These are phyloP conservation scores for Magnaporthiopsis incrustans DNA, from an alignment of 2,329 filamentous ascomycete genomes.

Conservation along the genomic window DNA sequence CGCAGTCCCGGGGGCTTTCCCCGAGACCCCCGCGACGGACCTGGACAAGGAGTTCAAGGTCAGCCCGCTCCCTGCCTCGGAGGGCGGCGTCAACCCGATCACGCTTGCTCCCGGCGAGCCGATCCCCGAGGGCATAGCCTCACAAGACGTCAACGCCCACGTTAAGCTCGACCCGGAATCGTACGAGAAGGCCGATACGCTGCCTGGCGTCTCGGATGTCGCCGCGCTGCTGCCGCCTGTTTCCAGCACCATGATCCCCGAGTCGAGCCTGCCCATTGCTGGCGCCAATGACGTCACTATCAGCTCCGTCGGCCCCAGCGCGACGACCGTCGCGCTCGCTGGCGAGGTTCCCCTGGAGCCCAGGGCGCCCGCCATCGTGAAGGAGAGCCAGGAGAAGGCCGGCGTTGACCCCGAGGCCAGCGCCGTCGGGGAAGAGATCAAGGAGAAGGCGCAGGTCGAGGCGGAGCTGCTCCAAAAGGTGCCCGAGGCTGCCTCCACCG, in stretches of 20 bases:
- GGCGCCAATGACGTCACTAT: constrained; percentile 36
- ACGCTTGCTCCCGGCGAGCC: constrained; percentile 71
- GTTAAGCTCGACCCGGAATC: constrained; percentile 76
- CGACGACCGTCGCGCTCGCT: constrained; percentile 64
- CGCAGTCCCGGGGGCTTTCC: constrained; percentile 33
- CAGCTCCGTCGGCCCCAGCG: constrained; percentile 42
- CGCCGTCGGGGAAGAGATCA: constrained; percentile 54
- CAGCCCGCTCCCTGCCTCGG: constrained; percentile 54
- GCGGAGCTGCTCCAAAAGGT: constrained; percentile 62
- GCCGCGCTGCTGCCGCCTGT: constrained; percentile 44
- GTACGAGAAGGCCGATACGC: constrained; percentile 71
- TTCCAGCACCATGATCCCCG: constrained; percentile 63
- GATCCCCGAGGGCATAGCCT: constrained; percentile 62
- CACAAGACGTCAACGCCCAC: constrained; percentile 61
- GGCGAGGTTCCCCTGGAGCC: constrained; percentile 54
- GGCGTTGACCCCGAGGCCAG: constrained; percentile 59
- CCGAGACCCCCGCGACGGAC: constrained; percentile 42
- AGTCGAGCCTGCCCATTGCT: constrained; percentile 68
- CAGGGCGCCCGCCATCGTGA: constrained; percentile 55
- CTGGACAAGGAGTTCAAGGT: constrained; percentile 47
- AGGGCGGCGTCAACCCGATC: constrained; percentile 69
- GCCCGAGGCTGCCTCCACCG: constrained; percentile 48
- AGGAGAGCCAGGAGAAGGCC: constrained; percentile 63
- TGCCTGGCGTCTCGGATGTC: constrained; percentile 33
- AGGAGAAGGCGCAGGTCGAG: constrained; percentile 65